phyloP scores from a whole-genome alignment of 1,139 yeast genomes.

The Candida sanyaensis region DNA sequence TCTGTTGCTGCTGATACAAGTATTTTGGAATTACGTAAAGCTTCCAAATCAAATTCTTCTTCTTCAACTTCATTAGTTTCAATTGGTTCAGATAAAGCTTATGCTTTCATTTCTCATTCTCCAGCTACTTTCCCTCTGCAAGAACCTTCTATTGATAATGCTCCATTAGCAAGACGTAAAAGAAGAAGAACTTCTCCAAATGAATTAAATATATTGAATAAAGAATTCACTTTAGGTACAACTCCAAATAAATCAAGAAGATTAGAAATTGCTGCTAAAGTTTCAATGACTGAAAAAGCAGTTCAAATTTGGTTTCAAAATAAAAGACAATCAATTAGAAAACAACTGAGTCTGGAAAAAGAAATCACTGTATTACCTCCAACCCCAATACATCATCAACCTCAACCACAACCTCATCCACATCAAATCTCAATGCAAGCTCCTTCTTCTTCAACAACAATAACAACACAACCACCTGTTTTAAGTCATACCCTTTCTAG shows the following conservation, averaged over 20 bases:
- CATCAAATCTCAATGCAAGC: slow-evolving; percentile 1
- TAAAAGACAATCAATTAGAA: slow-evolving; percentile 81
- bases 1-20: slow-evolving; percentile 11
- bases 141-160: slow-evolving; percentile 86
- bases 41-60: slow-evolving; percentile 7
- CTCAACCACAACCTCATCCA: not conserved
- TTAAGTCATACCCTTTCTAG: slow-evolving; percentile 24
- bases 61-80: slow-evolving; percentile 11
- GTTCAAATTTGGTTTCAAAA: slow-evolving; percentile 99
- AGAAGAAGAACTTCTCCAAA: slow-evolving; percentile 92
- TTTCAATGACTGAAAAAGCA: slow-evolving; percentile 94
- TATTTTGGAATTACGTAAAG: slow-evolving; percentile 13
- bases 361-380: slow-evolving; percentile 50
- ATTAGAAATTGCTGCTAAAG: slow-evolving; percentile 71
- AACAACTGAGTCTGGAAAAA: slow-evolving; percentile 41
- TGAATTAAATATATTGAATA: slow-evolving; percentile 77
- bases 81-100: slow-evolving; percentile 38
- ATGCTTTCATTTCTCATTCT: slow-evolving; percentile 90
- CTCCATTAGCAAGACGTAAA: slow-evolving; percentile 87
- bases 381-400: slow-evolving; percentile 23
- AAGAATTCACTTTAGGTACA: slow-evolving; percentile 71
- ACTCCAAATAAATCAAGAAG: slow-evolving; percentile 83
- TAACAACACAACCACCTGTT: slow-evolving; percentile 13
- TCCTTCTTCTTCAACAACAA: slow-evolving; percentile 3
- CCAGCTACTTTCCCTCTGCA: slow-evolving; percentile 82